phyloP scores from a whole-genome alignment of 257 asterid genomes.

The Penstemon newberryi region DNA sequence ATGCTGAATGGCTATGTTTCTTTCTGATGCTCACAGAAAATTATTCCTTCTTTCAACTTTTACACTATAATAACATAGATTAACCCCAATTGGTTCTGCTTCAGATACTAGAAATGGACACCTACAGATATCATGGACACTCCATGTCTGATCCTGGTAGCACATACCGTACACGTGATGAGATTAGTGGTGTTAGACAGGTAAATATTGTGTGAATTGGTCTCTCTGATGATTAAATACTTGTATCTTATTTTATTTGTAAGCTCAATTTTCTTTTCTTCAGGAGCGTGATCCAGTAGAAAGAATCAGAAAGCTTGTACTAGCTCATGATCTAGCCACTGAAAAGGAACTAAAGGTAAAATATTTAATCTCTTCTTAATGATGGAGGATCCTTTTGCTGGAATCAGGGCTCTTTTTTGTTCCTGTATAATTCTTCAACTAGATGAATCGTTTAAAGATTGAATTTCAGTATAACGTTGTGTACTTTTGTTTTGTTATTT shows the following conservation, averaged over 20 bases:
- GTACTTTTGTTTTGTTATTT: slow-evolving; percentile 7
- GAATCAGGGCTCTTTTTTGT: neutral
- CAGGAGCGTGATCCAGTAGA: slow-evolving; percentile 98
- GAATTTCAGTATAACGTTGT: slow-evolving; percentile 2
- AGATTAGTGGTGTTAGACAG: slow-evolving; percentile 90
- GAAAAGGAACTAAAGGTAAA: slow-evolving; percentile 90
- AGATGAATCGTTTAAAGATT: neutral
- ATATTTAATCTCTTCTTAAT: slow-evolving; percentile 4
- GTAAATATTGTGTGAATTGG: slow-evolving; percentile 34
- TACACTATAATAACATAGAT: slow-evolving; percentile 20
- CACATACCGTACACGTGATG: slow-evolving; percentile 98
- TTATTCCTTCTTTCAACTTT: neutral
- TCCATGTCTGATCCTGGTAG: slow-evolving; percentile 99
- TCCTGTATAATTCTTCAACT: slow-evolving; percentile 4
- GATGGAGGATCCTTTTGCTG: slow-evolving; percentile 15
- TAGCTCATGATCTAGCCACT: slow-evolving; percentile 73
- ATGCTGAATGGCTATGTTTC: too few species aligned
- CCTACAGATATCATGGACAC: slow-evolving; percentile 96
- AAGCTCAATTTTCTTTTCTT: slow-evolving; percentile 14
- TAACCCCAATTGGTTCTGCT: slow-evolving; percentile 30
- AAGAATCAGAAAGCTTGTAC: slow-evolving; percentile 81
- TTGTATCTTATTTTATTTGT: slow-evolving; percentile 3
- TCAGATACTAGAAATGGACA: slow-evolving; percentile 99
- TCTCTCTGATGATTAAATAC: slow-evolving; percentile 10
- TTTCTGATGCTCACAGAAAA: too few species aligned